These are phyloP conservation scores for Trichocomaceae sp. DNA, from an alignment of 2,329 filamentous ascomycete genomes.

Conservation along the genomic window DNA sequence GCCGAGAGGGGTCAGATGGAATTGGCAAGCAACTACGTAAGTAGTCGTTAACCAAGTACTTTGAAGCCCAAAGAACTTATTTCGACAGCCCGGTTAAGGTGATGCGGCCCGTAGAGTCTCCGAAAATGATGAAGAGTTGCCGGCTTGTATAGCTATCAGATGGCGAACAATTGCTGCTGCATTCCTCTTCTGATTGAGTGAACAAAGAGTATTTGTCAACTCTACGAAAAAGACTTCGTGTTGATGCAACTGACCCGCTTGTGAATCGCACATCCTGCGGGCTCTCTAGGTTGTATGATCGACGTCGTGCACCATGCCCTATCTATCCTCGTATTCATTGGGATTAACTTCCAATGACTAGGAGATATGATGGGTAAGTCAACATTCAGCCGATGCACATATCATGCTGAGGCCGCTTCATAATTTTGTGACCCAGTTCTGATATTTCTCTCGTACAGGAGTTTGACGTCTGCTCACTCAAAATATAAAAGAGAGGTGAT, in stretches of 20 bases:
- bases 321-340: background rate
- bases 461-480: background rate
- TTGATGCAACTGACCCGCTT: background rate
- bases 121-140: too few species aligned
- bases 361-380: background rate
- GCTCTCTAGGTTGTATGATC: background rate
- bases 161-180: background rate
- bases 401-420: background rate
- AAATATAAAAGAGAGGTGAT: background rate
- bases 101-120: background rate
- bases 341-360: background rate
- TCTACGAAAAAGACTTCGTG: background rate
- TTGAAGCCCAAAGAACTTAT: too few species aligned
- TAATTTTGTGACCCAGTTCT: background rate
- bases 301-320: background rate
- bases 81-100: background rate
- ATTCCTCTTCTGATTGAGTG: background rate
- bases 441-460: background rate
- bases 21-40: too few species aligned
- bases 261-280: background rate
- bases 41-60: background rate
- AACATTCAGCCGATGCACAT: too few species aligned
- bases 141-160: too few species aligned
- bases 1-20: background rate
- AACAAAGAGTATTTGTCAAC: background rate